A percentile compares a stretch with the other conserved stretches of the same genome.
phyloP scores from a whole-genome alignment of 2,329 filamentous ascomycete species.

The Coniochaeta ligniaria region DNA sequence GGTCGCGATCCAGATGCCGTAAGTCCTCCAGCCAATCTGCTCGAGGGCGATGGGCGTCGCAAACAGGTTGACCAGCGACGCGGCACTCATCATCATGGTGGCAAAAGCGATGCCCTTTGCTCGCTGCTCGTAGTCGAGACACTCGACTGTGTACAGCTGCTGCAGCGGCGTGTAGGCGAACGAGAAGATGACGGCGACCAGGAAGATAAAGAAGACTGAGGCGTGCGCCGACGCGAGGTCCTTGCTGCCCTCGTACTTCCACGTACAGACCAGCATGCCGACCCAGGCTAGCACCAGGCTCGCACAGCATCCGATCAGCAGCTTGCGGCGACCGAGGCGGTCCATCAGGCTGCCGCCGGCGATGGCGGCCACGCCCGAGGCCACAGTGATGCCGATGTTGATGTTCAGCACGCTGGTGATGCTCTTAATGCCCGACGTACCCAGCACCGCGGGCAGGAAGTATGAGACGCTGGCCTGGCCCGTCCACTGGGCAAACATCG shows the following conservation, averaged over 20 bases:
- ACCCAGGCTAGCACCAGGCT: conserved; percentile 35
- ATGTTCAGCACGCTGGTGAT: conserved; percentile 33
- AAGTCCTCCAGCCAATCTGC: conserved; percentile 29
- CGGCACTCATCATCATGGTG: conserved; percentile 34
- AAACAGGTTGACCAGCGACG: conserved; percentile 42
- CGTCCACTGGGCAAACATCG: conserved; percentile 43
- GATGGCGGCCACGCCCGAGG: conserved; percentile 37
- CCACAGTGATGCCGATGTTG: conserved; percentile 38
- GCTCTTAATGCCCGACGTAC: conserved; percentile 27
- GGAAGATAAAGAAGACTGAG: conserved; percentile 38
- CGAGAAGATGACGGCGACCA: conserved; percentile 41
- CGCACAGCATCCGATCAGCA: conserved; percentile 23
- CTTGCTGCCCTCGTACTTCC: conserved; percentile 19
- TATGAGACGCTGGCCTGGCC: conserved; percentile 40
- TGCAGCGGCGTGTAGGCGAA: conserved; percentile 44
- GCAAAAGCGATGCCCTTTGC: conserved; percentile 39
- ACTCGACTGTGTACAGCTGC: conserved; percentile 37
- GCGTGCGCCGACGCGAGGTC: conserved; percentile 30
- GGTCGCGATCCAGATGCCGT: not conserved
- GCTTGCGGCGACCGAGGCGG: conserved; percentile 36
- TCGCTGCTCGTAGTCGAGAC: conserved; percentile 38
- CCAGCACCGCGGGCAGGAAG: conserved; percentile 41
- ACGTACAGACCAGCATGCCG: conserved; percentile 6
- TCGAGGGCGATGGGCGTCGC: conserved; percentile 35
- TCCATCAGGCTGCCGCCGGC: conserved; percentile 34